phyloP scores from a whole-genome alignment of 106 monocot genomes.

The Apostasia shenzhenica region DNA sequence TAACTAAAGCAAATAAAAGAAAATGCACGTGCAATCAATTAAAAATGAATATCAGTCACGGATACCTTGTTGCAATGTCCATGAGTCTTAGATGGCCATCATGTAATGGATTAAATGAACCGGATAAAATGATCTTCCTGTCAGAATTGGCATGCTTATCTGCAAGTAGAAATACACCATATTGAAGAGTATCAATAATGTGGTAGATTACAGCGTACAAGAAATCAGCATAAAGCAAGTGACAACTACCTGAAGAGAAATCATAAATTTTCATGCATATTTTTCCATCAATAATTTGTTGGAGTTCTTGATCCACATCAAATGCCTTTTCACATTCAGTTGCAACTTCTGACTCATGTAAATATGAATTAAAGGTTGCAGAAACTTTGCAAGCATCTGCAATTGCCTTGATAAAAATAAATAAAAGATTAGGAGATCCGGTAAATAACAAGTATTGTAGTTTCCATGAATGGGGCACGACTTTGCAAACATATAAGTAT shows the following conservation, averaged over 20 bases:
- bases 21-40: too few species aligned
- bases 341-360: conserved; percentile 59
- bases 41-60: too few species aligned
- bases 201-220: background rate
- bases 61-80: conserved; percentile 79
- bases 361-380: conserved; percentile 27
- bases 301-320: conserved; percentile 81
- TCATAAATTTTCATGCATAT: conserved; percentile 85
- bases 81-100: conserved; percentile 81
- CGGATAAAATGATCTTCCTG: conserved; percentile 75
- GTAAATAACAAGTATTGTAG: too few species aligned
- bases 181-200: background rate
- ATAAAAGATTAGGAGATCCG: background rate
- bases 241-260: conserved; percentile 40
- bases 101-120: conserved; percentile 99
- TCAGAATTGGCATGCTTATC: conserved; percentile 45
- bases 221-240: background rate
- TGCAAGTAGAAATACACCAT: conserved; percentile 19
- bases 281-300: conserved; percentile 87
- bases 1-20: too few species aligned
- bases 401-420: conserved; percentile 58
- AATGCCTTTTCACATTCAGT: conserved; percentile 44
- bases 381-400: conserved; percentile 74
- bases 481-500: background rate
- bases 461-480: background rate